Evolutionary conservation across 768 basidiomycete species (phyloP), one percentile per base, ranked within the genome.

Genomic region (Nevesoporus exiguus): DNA sequence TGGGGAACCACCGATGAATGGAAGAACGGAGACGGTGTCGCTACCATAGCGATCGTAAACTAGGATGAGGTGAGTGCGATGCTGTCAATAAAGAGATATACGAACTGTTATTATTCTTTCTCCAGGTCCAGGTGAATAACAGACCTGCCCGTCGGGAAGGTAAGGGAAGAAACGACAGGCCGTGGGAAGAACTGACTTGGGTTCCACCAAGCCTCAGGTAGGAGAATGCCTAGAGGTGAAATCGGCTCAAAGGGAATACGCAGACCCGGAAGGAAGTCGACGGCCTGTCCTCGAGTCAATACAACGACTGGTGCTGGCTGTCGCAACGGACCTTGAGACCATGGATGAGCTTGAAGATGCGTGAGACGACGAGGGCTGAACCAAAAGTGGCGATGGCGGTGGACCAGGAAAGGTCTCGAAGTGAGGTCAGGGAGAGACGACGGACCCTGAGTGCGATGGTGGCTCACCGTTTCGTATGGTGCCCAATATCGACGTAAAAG

Each of bases 121-220:
- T 63, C 65, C 61, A 66, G 31, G 56, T 54, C 64, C 65, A 68
- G 22, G 59, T 42, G 34, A 66, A 66, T 3, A 48, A 17, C 3
- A 49, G 6, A 11, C 65, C 62, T 65, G 5, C 14, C 7, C 22
- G 22, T 15, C n/a, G 17, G 29, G 34, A 42, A 46, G 22, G 29
- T 37, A 17, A 56, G 29, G 24, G 13, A 4, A 29, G 31, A 36
- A 22, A 49, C 5, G 8, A 22, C 22, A 39, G 5, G 22, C 11
- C 29, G 33, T 25, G 33, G 15, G 41, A 55, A 29, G 5, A 13
- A 47, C 52, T 22, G 30, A 61, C 62, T 30, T 27, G 58, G 58
- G 31, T 68, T 63, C 65, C 61, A 63, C 54, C 51, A 60, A 22
- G 50, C 54, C 34, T 56, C 60, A 47, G 61, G 66, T 19, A 57